Evolutionary conservation across 768 basidiomycete species (phyloP).

Genomic region (Rhodotorula taiwanensis): DNA sequence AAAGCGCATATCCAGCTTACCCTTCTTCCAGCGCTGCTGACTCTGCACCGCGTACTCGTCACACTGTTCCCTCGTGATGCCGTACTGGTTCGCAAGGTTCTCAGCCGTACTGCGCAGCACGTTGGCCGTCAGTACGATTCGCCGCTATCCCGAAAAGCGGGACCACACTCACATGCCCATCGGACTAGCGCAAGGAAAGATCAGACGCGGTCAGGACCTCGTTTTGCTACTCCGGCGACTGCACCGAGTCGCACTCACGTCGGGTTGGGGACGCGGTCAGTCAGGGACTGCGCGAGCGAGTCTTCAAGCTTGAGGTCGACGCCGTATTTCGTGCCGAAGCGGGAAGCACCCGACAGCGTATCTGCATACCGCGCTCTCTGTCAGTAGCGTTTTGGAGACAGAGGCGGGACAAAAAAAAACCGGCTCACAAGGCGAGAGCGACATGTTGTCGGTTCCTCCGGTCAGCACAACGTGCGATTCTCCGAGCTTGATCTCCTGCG

Average conservation of each 20-base stretch:
- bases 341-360: constrained; percentile 43
- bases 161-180: constrained; percentile 25
- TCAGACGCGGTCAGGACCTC: no score
- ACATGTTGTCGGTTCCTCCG: constrained; percentile 45
- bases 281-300: constrained; percentile 45
- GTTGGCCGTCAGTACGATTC: no score
- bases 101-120: constrained; percentile 44
- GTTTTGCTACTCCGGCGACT: no score
- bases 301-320: constrained; percentile 48
- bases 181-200: no score
- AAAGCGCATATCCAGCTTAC: neutral
- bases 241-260: constrained; percentile 41
- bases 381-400: neutral
- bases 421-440: constrained; percentile 31
- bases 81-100: constrained; percentile 48
- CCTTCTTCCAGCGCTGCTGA: constrained; percentile 45
- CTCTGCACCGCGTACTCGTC: constrained; percentile 46
- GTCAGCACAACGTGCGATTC: constrained; percentile 47
- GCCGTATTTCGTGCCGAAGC: constrained; percentile 47
- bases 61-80: constrained; percentile 46
- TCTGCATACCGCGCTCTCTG: constrained; percentile 12
- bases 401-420: constrained; percentile 21
- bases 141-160: no score
- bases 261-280: constrained; percentile 46
- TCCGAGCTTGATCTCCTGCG: constrained; percentile 46